phyloP scores from a whole-genome alignment of 305 asterid genomes.

The Fraxinus xanthoxyloides region DNA sequence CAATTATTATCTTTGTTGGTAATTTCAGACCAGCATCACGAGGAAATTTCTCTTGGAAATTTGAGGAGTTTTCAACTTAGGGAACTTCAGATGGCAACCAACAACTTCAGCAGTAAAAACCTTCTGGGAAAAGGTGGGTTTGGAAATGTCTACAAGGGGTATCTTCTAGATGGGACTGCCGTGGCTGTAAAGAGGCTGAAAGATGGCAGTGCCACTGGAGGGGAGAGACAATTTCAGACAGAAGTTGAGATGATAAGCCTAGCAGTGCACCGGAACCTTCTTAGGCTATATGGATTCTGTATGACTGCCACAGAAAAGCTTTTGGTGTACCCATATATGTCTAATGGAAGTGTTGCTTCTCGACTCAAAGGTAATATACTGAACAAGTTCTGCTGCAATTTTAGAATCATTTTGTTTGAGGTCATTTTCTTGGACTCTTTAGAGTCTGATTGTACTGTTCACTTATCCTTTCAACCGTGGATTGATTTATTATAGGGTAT shows the following conservation, averaged over 20 bases:
- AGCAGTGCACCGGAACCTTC: constrained; percentile 55
- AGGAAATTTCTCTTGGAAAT: constrained; percentile 45
- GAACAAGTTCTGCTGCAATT: background rate
- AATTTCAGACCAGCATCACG: constrained; percentile 31
- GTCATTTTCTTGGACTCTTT: background rate
- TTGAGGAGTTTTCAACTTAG: constrained; percentile 43
- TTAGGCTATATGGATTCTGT: constrained; percentile 42
- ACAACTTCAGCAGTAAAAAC: constrained; percentile 49
- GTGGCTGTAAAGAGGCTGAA: constrained; percentile 52
- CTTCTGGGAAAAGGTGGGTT: constrained; percentile 53
- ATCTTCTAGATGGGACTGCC: constrained; percentile 38
- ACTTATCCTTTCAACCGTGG: background rate
- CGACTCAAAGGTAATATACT: constrained; percentile 40
- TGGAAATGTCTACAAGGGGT: constrained; percentile 49
- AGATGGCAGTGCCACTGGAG: constrained; percentile 46
- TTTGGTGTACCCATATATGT: constrained; percentile 50
- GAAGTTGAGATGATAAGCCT: constrained; percentile 53
- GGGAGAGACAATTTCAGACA: constrained; percentile 50
- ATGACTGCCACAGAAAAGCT: constrained; percentile 49
- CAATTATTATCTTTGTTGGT: background rate
- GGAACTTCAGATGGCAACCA: constrained; percentile 49
- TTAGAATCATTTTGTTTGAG: background rate
- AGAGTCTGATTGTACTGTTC: background rate
- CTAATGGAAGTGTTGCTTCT: constrained; percentile 51
- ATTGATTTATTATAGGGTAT: background rate